Percentiles rank a stretch among this genome's conserved stretches.
Conservation (phyloP, 768 basidiomycete genomes). For the Mycena latifolia region DNA sequence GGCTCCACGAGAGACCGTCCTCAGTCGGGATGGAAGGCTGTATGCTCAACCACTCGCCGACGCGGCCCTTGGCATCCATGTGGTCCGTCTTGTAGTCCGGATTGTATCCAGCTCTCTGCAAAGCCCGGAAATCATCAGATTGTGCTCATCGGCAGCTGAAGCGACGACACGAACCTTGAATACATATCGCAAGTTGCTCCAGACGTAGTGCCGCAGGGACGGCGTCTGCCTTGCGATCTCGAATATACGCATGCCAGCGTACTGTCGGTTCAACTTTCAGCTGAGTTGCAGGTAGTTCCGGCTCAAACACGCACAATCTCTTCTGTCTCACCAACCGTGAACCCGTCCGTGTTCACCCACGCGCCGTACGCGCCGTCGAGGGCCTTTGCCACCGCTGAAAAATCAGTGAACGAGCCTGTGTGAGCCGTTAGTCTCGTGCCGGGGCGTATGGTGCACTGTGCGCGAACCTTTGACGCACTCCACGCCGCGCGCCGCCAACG, state of each 20-base stretch:
- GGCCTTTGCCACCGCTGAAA: conserved; percentile 45
- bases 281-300: neutral
- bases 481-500: conserved; percentile 49
- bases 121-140: neutral
- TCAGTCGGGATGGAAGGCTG: conserved; percentile 4
- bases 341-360: no score
- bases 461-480: conserved; percentile 55
- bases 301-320: conserved; percentile 42
- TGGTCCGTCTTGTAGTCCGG: conserved; percentile 20
- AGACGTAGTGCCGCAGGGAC: conserved; percentile 54
- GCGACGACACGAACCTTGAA: conserved; percentile 32
- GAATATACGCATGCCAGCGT: conserved; percentile 55
- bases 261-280: conserved; percentile 25
- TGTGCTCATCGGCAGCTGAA: neutral
- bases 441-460: no score
- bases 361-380: conserved; percentile 55
- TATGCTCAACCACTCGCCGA: conserved; percentile 11
- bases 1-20: conserved; percentile 15
- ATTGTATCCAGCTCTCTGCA: conserved; percentile 46
- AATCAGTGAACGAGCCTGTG: conserved; percentile 51
- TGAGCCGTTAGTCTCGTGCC: no score
- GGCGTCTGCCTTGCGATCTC: conserved; percentile 51
- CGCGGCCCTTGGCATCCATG: conserved; percentile 25
- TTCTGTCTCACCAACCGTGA: conserved; percentile 54
- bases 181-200: conserved; percentile 41